Base-by-base conservation (phyloP, 805 yeast genomes). In the Aciculoconidium aculeatum region DNA sequence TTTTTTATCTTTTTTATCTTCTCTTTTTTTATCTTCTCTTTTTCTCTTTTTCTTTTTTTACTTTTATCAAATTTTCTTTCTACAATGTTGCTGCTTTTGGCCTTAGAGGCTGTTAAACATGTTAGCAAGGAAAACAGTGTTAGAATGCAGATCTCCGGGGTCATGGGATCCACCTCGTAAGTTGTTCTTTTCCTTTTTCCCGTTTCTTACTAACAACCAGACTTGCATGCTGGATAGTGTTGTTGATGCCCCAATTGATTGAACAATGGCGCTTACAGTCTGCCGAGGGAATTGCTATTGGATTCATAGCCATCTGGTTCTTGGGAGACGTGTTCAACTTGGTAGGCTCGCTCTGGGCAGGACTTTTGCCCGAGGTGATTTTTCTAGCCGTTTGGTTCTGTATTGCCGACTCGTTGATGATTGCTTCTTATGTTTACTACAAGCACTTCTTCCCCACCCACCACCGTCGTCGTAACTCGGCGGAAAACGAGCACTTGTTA, bases 201-300 rank as follows among this genome's bases (percentile, higher is more conserved):
- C 24, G 12, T 11, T 31, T 33, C 33, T 17, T 16, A 34, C 35
- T 23, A 30, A 28, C 32, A 7, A 12, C 21, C 24, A 68, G 77
- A 17, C 65, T 82, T 23, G 86, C 90, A 1, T 79, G 90, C 51
- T 83, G 88, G 87, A 67, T 83, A 8, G 87, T 82, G 9, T 55
- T 82, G 22, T 65, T 82, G 34, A 57, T 83, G 41, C 92, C 94
- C 1, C 94, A 82, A 50, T 65, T 82, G 26, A 68, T 82, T 15
- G 94, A 82, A 49, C 90, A 82, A 55, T 83, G 87, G 87, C 57
- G 82, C 31, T 55, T 76, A 31, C 76, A 82, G 46, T 69, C 77
- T 11, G 83, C 86, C 4, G 88, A 80, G 18, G 94, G 94, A 5
- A 75, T 82, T 14, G 74, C 90, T 21, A 66, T 79, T 17, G 70